Evolutionary conservation across 257 asterid species (phyloP).

Genomic region (Sherardia arvensis): DNA sequence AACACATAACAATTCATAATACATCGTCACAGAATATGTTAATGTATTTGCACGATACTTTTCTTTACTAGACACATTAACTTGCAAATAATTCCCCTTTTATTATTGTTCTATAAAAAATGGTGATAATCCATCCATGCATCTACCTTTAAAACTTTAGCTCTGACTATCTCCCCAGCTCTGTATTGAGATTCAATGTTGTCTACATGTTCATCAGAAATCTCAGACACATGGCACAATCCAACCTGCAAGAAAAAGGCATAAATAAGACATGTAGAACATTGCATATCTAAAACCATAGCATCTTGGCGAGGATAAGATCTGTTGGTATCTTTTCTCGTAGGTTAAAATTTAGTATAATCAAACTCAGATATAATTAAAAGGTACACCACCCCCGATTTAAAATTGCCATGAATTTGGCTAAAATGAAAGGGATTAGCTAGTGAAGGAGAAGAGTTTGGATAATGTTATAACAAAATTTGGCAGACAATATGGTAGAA

Average conservation of each 20-base stretch:
- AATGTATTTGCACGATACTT: background rate
- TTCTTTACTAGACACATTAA: background rate
- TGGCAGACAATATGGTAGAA: background rate
- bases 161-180: conserved; percentile 67
- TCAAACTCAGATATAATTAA: background rate
- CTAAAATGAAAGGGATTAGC: background rate
- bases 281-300: background rate
- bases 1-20: background rate
- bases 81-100: no score
- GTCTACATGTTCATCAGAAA: conserved; percentile 64
- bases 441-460: background rate
- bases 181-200: conserved; percentile 41
- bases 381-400: background rate
- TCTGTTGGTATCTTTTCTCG: background rate
- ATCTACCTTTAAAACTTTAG: conserved; percentile 80
- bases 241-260: conserved; percentile 57
- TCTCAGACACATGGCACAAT: conserved; percentile 88
- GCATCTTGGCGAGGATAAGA: background rate
- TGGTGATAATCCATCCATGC: no score
- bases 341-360: background rate
- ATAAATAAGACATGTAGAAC: background rate
- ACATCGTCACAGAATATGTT: background rate
- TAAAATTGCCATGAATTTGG: background rate
- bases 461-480: background rate
- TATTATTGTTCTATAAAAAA: background rate